Percentiles rank a stretch among this genome's conserved stretches.
phyloP scores from a whole-genome alignment of 208 protist species.

The Naegleria fowleri region DNA sequence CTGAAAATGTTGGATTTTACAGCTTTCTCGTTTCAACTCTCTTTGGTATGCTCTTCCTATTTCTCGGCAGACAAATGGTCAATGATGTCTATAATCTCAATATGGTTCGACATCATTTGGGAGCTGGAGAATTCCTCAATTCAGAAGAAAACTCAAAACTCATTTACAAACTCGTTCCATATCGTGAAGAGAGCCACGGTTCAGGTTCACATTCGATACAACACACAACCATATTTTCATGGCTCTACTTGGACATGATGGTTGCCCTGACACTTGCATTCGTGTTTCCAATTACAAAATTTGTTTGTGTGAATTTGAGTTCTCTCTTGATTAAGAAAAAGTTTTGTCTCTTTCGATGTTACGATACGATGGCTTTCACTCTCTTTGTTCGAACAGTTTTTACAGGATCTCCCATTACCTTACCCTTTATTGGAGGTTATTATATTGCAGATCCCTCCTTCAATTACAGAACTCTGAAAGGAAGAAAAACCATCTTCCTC shows the following conservation, averaged over 20 bases:
- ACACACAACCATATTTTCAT: not conserved
- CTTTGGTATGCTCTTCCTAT: not conserved
- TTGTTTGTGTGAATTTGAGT: not conserved
- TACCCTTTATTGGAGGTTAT: not conserved
- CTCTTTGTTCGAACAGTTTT: not conserved
- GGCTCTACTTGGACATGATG: not conserved
- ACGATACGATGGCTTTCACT: not conserved
- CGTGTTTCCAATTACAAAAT: not conserved
- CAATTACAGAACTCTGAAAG: not conserved
- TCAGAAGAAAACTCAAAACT: too few species aligned
- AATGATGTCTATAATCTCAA: not conserved
- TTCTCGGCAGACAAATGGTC: not conserved
- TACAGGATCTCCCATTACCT: not conserved
- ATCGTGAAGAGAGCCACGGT: not conserved
- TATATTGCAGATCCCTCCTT: not conserved
- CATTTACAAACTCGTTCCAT: not conserved
- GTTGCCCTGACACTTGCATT: not conserved
- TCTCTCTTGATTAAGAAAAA: not conserved
- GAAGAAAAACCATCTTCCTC: not conserved
- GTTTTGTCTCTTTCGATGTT: not conserved
- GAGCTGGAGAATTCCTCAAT: too few species aligned
- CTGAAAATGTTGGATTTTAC: not conserved
- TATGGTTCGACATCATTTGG: too few species aligned
- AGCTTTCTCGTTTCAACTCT: not conserved
- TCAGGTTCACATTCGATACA: not conserved